Conservation (phyloP, 257 asterid genomes). For the Gynochthodes officinalis region DNA sequence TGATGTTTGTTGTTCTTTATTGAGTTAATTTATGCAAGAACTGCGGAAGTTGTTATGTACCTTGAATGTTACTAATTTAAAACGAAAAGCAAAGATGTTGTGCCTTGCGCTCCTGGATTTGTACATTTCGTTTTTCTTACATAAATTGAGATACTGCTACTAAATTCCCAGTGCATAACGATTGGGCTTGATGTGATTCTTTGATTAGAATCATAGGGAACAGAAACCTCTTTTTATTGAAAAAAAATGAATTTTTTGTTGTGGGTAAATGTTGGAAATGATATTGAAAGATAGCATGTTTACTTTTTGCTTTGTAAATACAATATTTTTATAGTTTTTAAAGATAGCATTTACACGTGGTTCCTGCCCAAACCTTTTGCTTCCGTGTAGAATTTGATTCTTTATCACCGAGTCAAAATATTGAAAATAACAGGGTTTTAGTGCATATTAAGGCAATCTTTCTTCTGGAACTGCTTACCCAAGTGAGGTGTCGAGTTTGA, state of each 20-base stretch:
- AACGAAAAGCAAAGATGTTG: not conserved
- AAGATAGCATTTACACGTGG: too few species aligned
- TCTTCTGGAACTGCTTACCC: not conserved
- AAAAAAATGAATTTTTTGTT: too few species aligned
- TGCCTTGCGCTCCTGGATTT: not conserved
- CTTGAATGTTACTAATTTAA: not conserved
- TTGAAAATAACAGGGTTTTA: not conserved
- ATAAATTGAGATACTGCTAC: not conserved
- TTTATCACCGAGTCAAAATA: not conserved
- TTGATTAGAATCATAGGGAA: too few species aligned
- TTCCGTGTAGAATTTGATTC: not conserved
- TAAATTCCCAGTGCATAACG: not conserved
- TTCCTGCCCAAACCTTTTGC: not conserved
- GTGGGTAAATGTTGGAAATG: not conserved
- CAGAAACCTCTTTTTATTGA: too few species aligned
- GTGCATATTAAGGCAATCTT: not conserved
- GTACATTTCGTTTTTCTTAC: not conserved
- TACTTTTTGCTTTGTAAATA: conserved; percentile 15
- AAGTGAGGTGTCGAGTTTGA: not conserved
- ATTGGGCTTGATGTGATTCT: too few species aligned
- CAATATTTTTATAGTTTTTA: too few species aligned
- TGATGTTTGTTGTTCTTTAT: too few species aligned
- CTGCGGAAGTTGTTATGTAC: not conserved
- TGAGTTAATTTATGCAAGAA: too few species aligned
- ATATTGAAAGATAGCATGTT: not conserved